Evolutionary conservation across 306 rosid species (phyloP).

Genomic region (cucumber (Cucumis sativus)): DNA sequence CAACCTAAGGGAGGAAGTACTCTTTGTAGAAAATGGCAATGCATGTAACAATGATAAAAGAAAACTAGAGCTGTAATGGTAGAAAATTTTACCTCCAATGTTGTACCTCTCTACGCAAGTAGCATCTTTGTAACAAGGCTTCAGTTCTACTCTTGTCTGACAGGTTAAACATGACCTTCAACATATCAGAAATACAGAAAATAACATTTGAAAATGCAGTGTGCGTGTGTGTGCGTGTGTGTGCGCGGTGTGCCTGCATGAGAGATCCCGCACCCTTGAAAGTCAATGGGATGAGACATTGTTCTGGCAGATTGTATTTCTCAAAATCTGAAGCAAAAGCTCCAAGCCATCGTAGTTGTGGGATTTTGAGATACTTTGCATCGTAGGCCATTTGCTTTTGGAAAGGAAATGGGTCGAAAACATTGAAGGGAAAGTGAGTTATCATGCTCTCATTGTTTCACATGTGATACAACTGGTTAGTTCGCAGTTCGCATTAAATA

Average conservation of each 20-base stretch:
- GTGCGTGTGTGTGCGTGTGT: background rate
- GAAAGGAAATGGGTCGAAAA: background rate
- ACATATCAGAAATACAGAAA: background rate
- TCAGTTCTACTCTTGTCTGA: constrained; percentile 59
- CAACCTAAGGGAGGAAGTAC: constrained; percentile 26
- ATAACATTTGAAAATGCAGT: constrained; percentile 1
- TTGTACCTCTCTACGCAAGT: constrained; percentile 65
- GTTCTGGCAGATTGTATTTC: constrained; percentile 56
- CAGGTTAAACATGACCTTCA: background rate
- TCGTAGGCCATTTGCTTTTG: constrained; percentile 87
- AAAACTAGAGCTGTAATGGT: background rate
- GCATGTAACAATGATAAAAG: constrained; percentile 7
- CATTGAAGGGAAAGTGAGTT: background rate
- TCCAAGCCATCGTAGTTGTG: constrained; percentile 81
- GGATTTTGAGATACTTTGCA: constrained; percentile 59
- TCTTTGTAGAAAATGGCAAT: background rate
- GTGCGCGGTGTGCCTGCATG: background rate
- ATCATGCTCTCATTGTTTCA: background rate
- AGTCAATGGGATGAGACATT: constrained; percentile 77
- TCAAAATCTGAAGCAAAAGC: constrained; percentile 73
- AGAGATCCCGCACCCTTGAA: constrained; percentile 36
- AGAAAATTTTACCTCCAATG: constrained; percentile 55
- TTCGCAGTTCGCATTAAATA: background rate
- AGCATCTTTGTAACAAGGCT: constrained; percentile 76
- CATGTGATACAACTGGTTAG: background rate